Base-by-base conservation (phyloP, 2,329 filamentous ascomycete species). In the Eurotiales sp. region DNA sequence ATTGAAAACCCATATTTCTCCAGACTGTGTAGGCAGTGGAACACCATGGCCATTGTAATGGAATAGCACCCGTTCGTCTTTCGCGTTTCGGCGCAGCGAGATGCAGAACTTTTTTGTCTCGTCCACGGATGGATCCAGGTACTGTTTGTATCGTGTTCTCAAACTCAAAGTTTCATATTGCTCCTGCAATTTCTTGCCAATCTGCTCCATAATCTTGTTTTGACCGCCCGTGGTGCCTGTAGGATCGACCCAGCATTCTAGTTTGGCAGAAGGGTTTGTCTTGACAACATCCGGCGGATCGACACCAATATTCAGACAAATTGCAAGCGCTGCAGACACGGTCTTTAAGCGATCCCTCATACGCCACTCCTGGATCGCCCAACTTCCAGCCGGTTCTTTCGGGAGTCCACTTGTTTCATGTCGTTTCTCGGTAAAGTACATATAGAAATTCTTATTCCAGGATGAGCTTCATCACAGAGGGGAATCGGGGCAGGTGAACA, bases 1-100 rank as follows among this genome's bases (percentile, higher is more conserved):
- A 72, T 99, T 99, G 70, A 99, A 99, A 4, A 97, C 95, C 93
- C 93, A 99, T 17, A 99, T 95, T 69, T 99, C 93, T 12, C 93
- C 93, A 4, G 92, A 96, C 3, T 88, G 84, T 0, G 93, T 99
- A 3, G 93, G 93, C 64, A 96, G 90, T 1, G 93, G 93, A 10
- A 99, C 93, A 42, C 93, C 93, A 68, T 99, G 93, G 14, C 93
- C 93, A 62, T 99, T 99, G 77, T 99, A 99, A 67, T 99, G 93
- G 62, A 99, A 89, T n/a, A 99, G 76, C 1, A 99, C 90, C 45
- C 93, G 81, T 73, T 99, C 93, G 53, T 96, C 91, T 69, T 96
- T 96, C 44, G 93, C 92, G 65, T 95, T 96, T 56, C 90, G 82
- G 27, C 93, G 83, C 25, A 97, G 76, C 0, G 90, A 95, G 47